Base-by-base conservation (phyloP, 352 stramenopile genomes). In the Pythium scleroteichum region DNA sequence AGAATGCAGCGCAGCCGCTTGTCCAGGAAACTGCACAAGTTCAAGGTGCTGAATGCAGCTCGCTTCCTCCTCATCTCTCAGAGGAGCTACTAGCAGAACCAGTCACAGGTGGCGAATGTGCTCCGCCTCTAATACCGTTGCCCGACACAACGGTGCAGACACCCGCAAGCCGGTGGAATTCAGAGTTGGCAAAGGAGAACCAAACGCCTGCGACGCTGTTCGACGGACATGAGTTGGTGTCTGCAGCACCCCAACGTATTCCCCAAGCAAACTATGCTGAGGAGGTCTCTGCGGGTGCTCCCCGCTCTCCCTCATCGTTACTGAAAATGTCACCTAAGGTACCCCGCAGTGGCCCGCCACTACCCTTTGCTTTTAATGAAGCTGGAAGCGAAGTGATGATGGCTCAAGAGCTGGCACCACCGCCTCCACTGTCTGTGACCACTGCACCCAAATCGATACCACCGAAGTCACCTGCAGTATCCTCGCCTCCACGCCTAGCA, bases 21-120 rank as follows among this genome's bases (percentile, higher is more conserved):
- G 76, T 64, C 46, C 58, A 73, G 33, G 57, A 45, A 12, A 69
- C 38, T 39, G 44, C 35, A 47, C 23, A 17, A 38, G 47, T 42
- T 13, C n/a, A 23, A 44, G 14, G 38, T 14, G 33, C 33, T 14
- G 14, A 39, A 8, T 39, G 33, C 33, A 8, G 33, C 33, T 14
- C 8, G 33, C 33, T 39, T 39, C 33, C 33, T 8, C 8, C 8
- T 39, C 33, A 14, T 39, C 33, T 39, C n/a, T n/a, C n/a, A n/a
- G n/a, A n/a, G n/a, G n/a, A n/a, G n/a, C n/a, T n/a, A n/a, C n/a
- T n/a, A n/a, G n/a, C n/a, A n/a, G n/a, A n/a, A n/a, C n/a, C n/a
- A n/a, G n/a, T n/a, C n/a, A n/a, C n/a, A n/a, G n/a, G n/a, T n/a
- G n/a, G n/a, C n/a, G n/a, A n/a, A n/a, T n/a, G n/a, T n/a, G n/a